phyloP scores from a whole-genome alignment of 2,329 filamentous ascomycete genomes.

The Chrysoporthe cubensis region DNA sequence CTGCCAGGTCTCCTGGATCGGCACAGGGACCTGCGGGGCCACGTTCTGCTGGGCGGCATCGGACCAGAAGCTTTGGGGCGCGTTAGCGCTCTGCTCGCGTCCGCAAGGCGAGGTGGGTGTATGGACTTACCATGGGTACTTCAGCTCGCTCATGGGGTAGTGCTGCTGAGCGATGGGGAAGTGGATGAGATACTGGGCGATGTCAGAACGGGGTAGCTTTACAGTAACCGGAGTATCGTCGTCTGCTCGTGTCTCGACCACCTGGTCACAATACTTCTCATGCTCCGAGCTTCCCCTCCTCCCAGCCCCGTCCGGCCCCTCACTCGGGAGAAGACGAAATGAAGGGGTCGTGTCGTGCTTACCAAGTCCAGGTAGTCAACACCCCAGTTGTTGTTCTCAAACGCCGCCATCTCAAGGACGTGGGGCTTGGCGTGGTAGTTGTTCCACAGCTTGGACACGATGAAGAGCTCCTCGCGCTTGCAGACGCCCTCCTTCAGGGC shows the following conservation, averaged over 20 bases:
- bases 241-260: neutral
- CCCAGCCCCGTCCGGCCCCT: no score
- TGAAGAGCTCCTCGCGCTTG: conserved; percentile 66
- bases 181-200: conserved; percentile 62
- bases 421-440: conserved; percentile 64
- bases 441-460: conserved; percentile 72
- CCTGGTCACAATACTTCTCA: no score
- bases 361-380: conserved; percentile 68
- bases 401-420: conserved; percentile 63
- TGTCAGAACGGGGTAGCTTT: neutral
- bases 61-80: conserved; percentile 40
- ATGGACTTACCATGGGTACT: conserved; percentile 36
- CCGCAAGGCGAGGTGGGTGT: neutral
- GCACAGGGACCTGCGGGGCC: conserved; percentile 47
- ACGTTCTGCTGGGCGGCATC: conserved; percentile 50
- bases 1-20: conserved; percentile 60
- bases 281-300: no score
- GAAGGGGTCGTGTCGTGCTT: neutral
- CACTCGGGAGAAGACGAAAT: neutral
- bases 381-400: conserved; percentile 64
- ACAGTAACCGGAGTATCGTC: neutral
- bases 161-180: conserved; percentile 54
- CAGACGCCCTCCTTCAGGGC: conserved; percentile 62
- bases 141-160: conserved; percentile 46
- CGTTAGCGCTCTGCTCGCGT: conserved; percentile 20